Conservation (phyloP, 495 filamentous ascomycete species). For the Trichodelitschia bisporula region DNA sequence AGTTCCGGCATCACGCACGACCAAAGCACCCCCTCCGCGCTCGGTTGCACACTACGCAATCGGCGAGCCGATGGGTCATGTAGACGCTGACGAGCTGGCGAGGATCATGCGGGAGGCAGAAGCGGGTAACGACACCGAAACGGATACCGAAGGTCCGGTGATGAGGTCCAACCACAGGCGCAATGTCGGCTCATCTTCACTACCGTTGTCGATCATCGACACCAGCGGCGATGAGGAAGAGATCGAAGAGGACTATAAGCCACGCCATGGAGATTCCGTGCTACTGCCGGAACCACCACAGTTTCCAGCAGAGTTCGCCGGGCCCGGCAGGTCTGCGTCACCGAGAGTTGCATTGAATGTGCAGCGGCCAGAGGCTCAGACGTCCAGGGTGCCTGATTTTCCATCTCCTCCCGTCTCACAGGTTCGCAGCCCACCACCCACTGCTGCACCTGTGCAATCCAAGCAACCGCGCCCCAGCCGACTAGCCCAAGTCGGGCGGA, state of each 20-base stretch:
- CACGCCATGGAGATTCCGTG: constrained; percentile 22
- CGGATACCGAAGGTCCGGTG: neutral
- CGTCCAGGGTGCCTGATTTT: too few species aligned
- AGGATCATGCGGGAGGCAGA: constrained; percentile 31
- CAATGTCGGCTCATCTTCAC: too few species aligned
- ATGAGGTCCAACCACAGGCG: too few species aligned
- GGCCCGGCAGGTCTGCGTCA: constrained; percentile 15
- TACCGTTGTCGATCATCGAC: too few species aligned
- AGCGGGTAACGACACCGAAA: constrained; percentile 9
- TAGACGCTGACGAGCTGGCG: constrained; percentile 37
- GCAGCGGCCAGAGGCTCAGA: constrained; percentile 1
- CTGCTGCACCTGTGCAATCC: constrained; percentile 12
- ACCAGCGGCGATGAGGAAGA: constrained; percentile 1
- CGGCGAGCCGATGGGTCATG: constrained; percentile 47
- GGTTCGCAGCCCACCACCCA: constrained; percentile 3
- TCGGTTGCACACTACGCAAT: constrained; percentile 60
- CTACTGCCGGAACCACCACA: constrained; percentile 29
- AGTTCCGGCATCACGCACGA: constrained; percentile 10
- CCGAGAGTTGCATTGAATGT: constrained; percentile 13
- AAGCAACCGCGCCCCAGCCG: constrained; percentile 15
- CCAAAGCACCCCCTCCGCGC: constrained; percentile 13
- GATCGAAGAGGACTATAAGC: constrained; percentile 9
- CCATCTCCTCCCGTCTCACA: constrained; percentile 1
- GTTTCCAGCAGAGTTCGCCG: constrained; percentile 20
- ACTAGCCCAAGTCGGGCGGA: constrained; percentile 67